Conservation (phyloP, 129 eudicot species). For the Tagetes erecta region DNA sequence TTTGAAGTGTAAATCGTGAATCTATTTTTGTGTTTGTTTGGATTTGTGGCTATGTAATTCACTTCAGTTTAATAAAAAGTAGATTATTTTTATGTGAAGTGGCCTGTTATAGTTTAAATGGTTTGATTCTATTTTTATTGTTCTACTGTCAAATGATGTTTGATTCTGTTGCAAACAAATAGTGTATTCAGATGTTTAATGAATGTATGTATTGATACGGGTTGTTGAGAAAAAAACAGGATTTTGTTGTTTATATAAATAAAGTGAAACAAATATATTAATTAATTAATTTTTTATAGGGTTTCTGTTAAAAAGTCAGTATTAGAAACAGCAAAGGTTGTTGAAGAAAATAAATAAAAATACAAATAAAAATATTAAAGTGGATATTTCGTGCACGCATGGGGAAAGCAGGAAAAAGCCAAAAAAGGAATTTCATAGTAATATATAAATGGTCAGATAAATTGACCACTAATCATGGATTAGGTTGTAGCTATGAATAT, state of each 20-base stretch:
- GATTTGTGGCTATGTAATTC: slow-evolving; percentile 18
- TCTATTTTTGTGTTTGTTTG: slow-evolving; percentile 21
- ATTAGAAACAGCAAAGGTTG: slow-evolving; percentile 29
- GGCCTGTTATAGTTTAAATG: no score
- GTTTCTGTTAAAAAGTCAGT: slow-evolving; percentile 24
- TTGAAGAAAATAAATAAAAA: slow-evolving; percentile 9
- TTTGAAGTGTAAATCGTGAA: slow-evolving; percentile 41
- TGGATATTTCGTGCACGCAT: slow-evolving; percentile 49
- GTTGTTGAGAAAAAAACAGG: no score
- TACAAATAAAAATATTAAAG: slow-evolving; percentile 2
- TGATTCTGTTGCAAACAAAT: no score
- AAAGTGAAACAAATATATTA: neutral
- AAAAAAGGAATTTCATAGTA: slow-evolving; percentile 35
- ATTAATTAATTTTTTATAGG: neutral
- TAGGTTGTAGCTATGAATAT: neutral
- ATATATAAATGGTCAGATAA: slow-evolving; percentile 27
- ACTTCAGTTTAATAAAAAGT: slow-evolving; percentile 16
- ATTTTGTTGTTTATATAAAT: neutral
- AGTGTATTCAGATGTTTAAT: no score
- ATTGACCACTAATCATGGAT: neutral
- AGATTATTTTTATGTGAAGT: slow-evolving; percentile 5
- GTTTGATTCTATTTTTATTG: no score
- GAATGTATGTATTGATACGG: no score
- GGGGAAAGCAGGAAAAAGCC: slow-evolving; percentile 44
- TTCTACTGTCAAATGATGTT: no score